A percentile compares a stretch with the other conserved stretches of the same genome.
phyloP scores from a whole-genome alignment of 2,329 filamentous ascomycete genomes.

The Xylaria arbuscula region DNA sequence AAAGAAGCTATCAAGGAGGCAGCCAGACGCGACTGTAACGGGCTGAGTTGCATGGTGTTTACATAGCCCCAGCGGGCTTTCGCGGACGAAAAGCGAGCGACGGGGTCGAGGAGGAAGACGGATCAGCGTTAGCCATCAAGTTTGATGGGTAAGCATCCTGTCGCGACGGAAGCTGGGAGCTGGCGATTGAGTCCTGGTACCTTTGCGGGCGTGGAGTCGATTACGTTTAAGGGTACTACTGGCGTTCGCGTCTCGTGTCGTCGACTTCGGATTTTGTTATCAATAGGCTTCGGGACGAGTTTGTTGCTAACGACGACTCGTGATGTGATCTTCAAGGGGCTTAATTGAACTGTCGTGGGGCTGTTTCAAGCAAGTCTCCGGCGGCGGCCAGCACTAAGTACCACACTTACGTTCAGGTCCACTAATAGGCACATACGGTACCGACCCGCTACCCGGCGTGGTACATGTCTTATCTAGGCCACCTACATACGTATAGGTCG shows the following conservation, averaged over 20 bases:
- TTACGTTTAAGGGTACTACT: not conserved
- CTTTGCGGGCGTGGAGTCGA: not conserved
- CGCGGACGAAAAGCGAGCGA: slow-evolving; percentile 34
- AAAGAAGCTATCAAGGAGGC: slow-evolving; percentile 72
- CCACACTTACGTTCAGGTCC: not conserved
- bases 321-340: slow-evolving; percentile 31
- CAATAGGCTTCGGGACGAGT: not conserved
- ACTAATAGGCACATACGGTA: not conserved
- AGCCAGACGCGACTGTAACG: slow-evolving; percentile 77
- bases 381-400: not conserved
- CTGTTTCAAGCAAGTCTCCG: slow-evolving; percentile 27
- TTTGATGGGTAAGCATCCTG: slow-evolving; percentile 35
- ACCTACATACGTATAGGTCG: not conserved
- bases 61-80: slow-evolving; percentile 57
- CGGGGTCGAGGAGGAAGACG: slow-evolving; percentile 26
- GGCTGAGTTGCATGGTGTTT: slow-evolving; percentile 69
- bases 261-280: not conserved
- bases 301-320: slow-evolving; percentile 15
- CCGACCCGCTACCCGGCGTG: not conserved
- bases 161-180: slow-evolving; percentile 24
- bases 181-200: slow-evolving; percentile 3
- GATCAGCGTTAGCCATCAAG: slow-evolving; percentile 25
- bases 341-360: slow-evolving; percentile 31
- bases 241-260: slow-evolving; percentile 16
- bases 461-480: not conserved